These are phyloP conservation scores for Syncephalastrum sp. DNA, from an alignment of 371 early-diverging fungal genomes.

Conservation along the genomic window DNA sequence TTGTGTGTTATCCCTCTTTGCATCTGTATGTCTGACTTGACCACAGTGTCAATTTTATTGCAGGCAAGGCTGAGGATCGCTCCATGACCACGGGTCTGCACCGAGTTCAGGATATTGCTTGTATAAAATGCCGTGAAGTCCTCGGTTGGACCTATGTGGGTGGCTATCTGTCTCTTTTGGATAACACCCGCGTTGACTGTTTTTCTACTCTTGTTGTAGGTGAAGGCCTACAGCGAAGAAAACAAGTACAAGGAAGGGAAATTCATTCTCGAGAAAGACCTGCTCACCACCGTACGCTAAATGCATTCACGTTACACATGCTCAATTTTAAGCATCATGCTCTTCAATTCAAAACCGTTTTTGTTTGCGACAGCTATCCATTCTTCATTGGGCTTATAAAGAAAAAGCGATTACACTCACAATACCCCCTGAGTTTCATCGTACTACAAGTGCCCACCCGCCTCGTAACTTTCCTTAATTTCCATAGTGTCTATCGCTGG, in stretches of 20 bases:
- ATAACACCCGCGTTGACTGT: neutral
- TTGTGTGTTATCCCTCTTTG: neutral
- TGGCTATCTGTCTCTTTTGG: no score
- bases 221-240: constrained; percentile 57
- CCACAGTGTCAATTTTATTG: constrained; percentile 59
- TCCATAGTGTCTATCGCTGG: no score
- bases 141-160: constrained; percentile 78
- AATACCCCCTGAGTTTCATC: no score
- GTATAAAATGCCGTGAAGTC: constrained; percentile 53
- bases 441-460: no score
- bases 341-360: no score
- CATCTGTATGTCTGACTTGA: neutral
- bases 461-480: no score
- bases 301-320: neutral
- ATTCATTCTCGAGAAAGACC: constrained; percentile 59
- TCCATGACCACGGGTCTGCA: constrained; percentile 73
- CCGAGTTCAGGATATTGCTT: constrained; percentile 65
- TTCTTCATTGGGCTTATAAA: no score
- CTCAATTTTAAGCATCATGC: no score
- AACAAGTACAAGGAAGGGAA: constrained; percentile 78
- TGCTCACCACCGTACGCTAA: constrained; percentile 24
- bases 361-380: no score
- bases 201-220: constrained; percentile 21
- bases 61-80: constrained; percentile 59
- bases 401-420: no score